Base-by-base conservation (phyloP, 1,284 basidiomycete species). In the Apiotrichum mycotoxinovorans region DNA sequence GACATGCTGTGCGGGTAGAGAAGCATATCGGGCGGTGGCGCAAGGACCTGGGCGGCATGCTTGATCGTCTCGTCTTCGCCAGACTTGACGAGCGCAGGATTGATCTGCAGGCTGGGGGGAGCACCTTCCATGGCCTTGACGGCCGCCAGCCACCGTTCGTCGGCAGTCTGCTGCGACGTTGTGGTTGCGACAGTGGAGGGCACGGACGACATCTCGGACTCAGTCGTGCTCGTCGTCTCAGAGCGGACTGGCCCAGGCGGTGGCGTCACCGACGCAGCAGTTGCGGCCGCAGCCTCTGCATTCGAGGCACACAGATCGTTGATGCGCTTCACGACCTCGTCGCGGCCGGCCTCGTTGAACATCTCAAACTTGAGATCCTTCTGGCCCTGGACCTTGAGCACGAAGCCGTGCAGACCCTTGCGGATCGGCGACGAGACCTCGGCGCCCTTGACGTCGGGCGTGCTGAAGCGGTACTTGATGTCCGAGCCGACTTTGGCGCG, bases 401-500 rank as follows among this genome's bases (percentile, higher is more conserved):
- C 67, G 50, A 86, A 62, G 9, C 81, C 82, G 61, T 81, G 74
- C n/a, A 78, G 70, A n/a, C 74, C 76, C 22, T 78, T 63, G 33
- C 76, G 69, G 25, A 75, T 61, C 4, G 77, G 61, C 8, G 69
- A 65, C 20, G 77, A 74, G 15, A 70, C 64, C 30, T 71, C 77
- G 0, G 80, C 81, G 11, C 72, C 68, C 51, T 80, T 80, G 60
- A 87, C 65, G 43, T 78, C 79, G 9, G 72, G 68, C 12, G 79
- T 66, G 4, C 78, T 76, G 61, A 85, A 78, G 18, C 84, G 84
- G 62, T 85, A 83, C 74, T 74, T 77, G 66, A 76, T 69, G 57
- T 77, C 76, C 0, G 60, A 27, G 18, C 71, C 70, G 17, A 76
- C 57, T 1, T 59, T 66, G 1, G 66, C 69, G 22, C 72, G 65